phyloP scores from a whole-genome alignment of 2,329 filamentous ascomycete species.

The Curvularia hawaiiensis region DNA sequence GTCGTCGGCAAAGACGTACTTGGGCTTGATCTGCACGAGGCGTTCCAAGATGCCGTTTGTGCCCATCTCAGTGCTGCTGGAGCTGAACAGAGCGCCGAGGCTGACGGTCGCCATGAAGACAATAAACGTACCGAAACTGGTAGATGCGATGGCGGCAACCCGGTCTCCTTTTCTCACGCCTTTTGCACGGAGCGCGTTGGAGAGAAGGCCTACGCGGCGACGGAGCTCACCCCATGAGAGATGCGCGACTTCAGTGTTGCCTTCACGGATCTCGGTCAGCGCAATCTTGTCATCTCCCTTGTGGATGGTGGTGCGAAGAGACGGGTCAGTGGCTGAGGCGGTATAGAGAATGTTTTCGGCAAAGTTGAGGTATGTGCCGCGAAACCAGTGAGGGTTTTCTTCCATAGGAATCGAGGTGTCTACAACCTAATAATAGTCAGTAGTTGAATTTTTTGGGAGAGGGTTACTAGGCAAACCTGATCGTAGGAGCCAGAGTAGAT shows the following conservation, averaged over 20 bases:
- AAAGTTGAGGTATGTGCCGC: constrained; percentile 74
- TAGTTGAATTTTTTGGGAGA: too few relatives aligned
- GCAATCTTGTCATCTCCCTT: constrained; percentile 77
- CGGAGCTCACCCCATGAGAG: constrained; percentile 73
- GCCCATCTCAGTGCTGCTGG: constrained; percentile 82
- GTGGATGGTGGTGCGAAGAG: constrained; percentile 56
- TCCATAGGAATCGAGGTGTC: constrained; percentile 75
- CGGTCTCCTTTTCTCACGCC: constrained; percentile 75
- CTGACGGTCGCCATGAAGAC: constrained; percentile 73
- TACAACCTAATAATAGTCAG: constrained; percentile 53
- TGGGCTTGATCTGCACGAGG: constrained; percentile 74
- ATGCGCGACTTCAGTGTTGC: constrained; percentile 57
- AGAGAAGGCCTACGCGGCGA: constrained; percentile 61
- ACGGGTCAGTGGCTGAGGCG: constrained; percentile 48
- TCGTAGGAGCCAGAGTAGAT: constrained; percentile 40
- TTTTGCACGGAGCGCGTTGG: constrained; percentile 68
- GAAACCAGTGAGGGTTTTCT: constrained; percentile 76
- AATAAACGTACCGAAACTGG: constrained; percentile 74
- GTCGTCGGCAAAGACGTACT: constrained; percentile 84
- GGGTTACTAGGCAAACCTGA: constrained; percentile 19
- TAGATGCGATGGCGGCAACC: constrained; percentile 75
- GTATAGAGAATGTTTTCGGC: constrained; percentile 80
- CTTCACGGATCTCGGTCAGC: constrained; percentile 74
- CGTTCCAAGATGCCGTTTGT: constrained; percentile 77
- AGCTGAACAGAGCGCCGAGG: constrained; percentile 77